A percentile compares a stretch with the other conserved stretches of the same genome.
Conservation (phyloP, 331 rosid species). For the Saraca asoca region DNA sequence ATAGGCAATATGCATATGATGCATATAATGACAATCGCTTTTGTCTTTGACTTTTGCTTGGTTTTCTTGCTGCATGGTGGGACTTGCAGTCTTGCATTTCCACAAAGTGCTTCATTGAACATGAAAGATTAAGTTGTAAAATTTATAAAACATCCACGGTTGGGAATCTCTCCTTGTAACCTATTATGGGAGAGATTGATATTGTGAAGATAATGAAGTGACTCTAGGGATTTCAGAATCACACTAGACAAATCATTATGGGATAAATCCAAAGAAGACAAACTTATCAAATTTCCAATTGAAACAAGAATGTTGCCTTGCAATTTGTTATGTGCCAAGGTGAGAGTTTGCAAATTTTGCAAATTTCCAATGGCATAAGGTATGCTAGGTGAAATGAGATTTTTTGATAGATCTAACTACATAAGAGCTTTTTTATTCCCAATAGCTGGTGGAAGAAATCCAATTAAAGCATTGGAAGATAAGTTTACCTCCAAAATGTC, state of each 20-base stretch:
- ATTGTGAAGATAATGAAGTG: background rate
- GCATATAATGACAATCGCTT: background rate
- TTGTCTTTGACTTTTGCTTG: background rate
- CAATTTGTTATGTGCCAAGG: background rate
- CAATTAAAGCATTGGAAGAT: slow-evolving; percentile 2
- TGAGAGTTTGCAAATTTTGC: background rate
- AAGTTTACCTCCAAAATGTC: background rate
- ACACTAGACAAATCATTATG: background rate
- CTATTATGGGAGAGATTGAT: slow-evolving; percentile 26
- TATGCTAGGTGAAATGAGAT: background rate
- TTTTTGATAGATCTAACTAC: background rate
- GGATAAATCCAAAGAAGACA: slow-evolving; percentile 27
- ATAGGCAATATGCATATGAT: background rate
- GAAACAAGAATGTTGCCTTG: background rate
- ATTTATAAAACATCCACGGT: background rate
- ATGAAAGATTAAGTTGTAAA: background rate
- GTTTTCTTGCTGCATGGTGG: background rate
- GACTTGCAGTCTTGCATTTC: background rate
- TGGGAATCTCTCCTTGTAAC: slow-evolving; percentile 1
- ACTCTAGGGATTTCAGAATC: background rate
- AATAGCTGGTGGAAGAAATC: background rate
- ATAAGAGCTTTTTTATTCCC: background rate
- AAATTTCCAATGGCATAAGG: background rate
- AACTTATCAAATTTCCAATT: background rate
- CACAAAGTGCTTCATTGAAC: background rate